A percentile compares a stretch with the other conserved stretches of the same genome.
Conservation (phyloP, 306 rosid genomes). For the Sechiopsis laciniata region DNA sequence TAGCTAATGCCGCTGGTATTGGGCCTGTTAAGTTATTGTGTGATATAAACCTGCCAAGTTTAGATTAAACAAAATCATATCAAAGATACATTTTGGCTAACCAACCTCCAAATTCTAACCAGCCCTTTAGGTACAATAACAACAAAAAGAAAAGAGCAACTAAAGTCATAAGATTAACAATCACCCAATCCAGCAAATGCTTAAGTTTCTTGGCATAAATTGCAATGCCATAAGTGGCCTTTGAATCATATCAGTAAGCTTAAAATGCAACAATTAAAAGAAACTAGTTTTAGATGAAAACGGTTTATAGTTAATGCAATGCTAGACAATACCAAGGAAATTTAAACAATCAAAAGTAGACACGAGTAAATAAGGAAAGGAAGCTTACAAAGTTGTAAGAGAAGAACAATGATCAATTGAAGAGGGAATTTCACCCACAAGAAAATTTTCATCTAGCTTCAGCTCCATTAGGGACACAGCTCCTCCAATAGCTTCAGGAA, state of each 20-base stretch:
- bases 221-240: constrained; percentile 7
- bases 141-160: constrained; percentile 3
- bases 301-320: neutral
- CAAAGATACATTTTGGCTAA: neutral
- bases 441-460: constrained; percentile 54
- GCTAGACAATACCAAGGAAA: neutral
- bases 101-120: neutral
- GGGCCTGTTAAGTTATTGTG: constrained; percentile 54
- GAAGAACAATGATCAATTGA: constrained; percentile 65
- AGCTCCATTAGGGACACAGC: constrained; percentile 58
- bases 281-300: neutral
- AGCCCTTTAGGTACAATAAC: neutral
- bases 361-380: constrained; percentile 20
- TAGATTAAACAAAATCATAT: neutral
- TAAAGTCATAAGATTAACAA: neutral
- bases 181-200: constrained; percentile 11
- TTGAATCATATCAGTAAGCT: neutral
- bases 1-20: constrained; percentile 63
- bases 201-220: neutral
- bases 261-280: neutral
- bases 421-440: constrained; percentile 55
- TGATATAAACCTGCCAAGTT: constrained; percentile 52
- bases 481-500: constrained; percentile 69
- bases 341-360: constrained; percentile 2
- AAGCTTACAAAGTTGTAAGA: constrained; percentile 62